phyloP scores from a whole-genome alignment of 169 alveolate species.

The Plasmodium knowlesi region DNA sequence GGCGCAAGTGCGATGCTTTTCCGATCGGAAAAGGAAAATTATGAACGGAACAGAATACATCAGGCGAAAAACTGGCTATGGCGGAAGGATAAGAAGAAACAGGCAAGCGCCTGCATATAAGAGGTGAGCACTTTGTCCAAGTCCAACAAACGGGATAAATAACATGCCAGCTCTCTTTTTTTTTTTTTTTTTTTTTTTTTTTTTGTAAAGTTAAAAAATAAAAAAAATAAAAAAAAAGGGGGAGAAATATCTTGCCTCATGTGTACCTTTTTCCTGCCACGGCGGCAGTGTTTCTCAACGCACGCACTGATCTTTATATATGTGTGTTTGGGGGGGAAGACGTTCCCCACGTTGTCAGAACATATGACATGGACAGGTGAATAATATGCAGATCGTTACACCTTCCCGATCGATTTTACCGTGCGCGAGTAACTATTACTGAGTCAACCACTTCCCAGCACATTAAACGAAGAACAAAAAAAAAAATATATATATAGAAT shows the following conservation, averaged over 20 bases:
- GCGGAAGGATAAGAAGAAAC: conserved; percentile 83
- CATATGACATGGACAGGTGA: background rate
- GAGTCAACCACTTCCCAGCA: background rate
- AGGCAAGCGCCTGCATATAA: conserved; percentile 86
- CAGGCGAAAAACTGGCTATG: conserved; percentile 85
- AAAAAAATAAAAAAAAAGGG: background rate
- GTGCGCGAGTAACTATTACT: background rate
- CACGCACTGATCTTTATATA: background rate
- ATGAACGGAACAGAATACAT: conserved; percentile 86
- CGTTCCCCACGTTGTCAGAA: background rate
- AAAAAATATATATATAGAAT: too few relatives aligned
- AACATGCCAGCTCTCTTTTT: background rate
- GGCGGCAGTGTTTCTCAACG: background rate
- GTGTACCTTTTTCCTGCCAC: background rate
- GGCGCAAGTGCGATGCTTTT: conserved; percentile 74
- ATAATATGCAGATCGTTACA: background rate
- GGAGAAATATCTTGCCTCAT: background rate
- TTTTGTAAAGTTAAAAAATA: background rate
- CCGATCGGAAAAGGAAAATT: conserved; percentile 82
- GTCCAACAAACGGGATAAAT: background rate
- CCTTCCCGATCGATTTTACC: background rate
- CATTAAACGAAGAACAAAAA: background rate
- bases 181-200: too few relatives aligned
- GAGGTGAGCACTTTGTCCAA: conserved; percentile 9
- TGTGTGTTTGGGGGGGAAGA: background rate